phyloP scores from a whole-genome alignment of 208 protist species.

The Crithidia mellificae region DNA sequence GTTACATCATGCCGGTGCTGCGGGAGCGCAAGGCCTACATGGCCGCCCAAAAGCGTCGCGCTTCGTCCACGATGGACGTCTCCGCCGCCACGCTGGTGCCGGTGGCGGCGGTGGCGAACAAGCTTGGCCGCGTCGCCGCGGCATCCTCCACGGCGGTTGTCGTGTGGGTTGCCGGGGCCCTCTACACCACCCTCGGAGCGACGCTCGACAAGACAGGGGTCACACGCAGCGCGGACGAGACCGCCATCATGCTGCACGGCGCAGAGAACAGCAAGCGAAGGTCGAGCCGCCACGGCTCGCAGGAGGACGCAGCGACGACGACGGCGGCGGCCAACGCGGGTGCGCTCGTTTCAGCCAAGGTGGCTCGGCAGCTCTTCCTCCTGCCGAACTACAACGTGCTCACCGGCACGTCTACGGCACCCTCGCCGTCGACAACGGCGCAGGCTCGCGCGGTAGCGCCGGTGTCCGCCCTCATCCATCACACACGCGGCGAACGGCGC shows the following conservation, averaged over 20 bases:
- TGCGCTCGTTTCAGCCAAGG: background rate
- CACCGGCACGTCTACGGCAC: background rate
- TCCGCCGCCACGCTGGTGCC: background rate
- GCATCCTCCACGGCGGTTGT: background rate
- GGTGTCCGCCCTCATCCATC: background rate
- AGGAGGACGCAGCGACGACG: background rate
- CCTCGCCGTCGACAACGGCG: background rate
- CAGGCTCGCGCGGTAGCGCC: background rate
- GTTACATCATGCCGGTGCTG: background rate
- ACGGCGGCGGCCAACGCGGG: background rate
- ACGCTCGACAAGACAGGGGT: slow-evolving; percentile 29
- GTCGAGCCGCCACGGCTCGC: background rate
- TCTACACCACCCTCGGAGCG: slow-evolving; percentile 16
- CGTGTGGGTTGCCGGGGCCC: slow-evolving; percentile 13
- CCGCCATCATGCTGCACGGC: background rate
- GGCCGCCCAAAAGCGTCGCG: background rate
- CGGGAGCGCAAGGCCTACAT: background rate
- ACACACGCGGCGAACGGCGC: background rate
- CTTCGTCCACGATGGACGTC: slow-evolving; percentile 8
- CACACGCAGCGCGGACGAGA: slow-evolving; percentile 3
- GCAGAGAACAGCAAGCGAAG: background rate
- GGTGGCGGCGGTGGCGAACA: background rate
- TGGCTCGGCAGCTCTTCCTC: slow-evolving; percentile 22
- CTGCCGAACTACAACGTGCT: slow-evolving; percentile 22
- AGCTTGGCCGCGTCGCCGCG: background rate